Evolutionary conservation across 305 asterid genomes (phyloP).

Genomic region (Solanum hybrid): DNA sequence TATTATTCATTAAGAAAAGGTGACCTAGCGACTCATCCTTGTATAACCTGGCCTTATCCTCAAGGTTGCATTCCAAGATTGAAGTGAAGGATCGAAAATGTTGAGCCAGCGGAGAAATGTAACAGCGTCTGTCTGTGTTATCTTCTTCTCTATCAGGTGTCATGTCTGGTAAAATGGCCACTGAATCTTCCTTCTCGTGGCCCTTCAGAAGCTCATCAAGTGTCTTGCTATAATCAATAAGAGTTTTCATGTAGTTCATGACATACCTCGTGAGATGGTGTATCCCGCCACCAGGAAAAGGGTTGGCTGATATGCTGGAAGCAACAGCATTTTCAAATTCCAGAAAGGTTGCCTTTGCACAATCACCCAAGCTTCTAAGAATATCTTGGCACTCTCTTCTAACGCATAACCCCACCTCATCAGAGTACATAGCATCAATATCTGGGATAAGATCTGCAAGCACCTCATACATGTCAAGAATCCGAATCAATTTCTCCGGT

Average conservation of each 20-base stretch:
- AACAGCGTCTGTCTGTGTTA: slow-evolving; percentile 2
- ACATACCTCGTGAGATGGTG: slow-evolving; percentile 81
- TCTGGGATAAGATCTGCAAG: slow-evolving; percentile 64
- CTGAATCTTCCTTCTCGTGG: slow-evolving; percentile 20
- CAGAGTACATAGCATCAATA: slow-evolving; percentile 34
- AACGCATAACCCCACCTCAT: slow-evolving; percentile 41
- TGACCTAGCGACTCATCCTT: slow-evolving; percentile 71
- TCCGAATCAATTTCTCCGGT: slow-evolving; percentile 77
- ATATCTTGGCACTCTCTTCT: slow-evolving; percentile 53
- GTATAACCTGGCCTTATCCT: slow-evolving; percentile 66
- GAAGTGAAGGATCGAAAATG: slow-evolving; percentile 57
- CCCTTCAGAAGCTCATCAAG: slow-evolving; percentile 68
- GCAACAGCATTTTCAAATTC: slow-evolving; percentile 76
- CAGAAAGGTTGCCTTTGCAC: slow-evolving; percentile 65
- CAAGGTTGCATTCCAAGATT: slow-evolving; percentile 55
- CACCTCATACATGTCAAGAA: slow-evolving; percentile 86
- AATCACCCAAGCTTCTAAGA: slow-evolving; percentile 53
- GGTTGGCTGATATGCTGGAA: slow-evolving; percentile 40
- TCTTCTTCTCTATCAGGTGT: slow-evolving; percentile 55
- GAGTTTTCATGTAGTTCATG: slow-evolving; percentile 70
- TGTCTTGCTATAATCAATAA: slow-evolving; percentile 55
- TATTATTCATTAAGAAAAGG: slow-evolving; percentile 83
- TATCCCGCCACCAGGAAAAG: slow-evolving; percentile 78
- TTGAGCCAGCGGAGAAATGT: slow-evolving; percentile 34
- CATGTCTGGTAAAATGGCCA: slow-evolving; percentile 34